phyloP scores from a whole-genome alignment of 1,139 yeast species.

The Scheffersomyces stambukii region DNA sequence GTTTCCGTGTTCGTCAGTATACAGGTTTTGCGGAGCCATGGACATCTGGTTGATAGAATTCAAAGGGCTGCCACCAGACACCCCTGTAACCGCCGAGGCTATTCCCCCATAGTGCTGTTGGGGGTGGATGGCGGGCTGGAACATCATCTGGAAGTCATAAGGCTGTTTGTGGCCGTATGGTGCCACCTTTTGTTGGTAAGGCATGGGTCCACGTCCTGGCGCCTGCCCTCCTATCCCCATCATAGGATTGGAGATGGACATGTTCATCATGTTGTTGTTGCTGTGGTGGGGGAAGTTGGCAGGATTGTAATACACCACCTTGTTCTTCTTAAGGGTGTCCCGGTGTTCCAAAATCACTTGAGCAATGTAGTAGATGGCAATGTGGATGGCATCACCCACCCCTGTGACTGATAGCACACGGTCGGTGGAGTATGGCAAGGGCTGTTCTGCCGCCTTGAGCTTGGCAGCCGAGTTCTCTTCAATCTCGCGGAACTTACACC shows the following conservation, averaged over 20 bases:
- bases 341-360: slow-evolving; percentile 62
- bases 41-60: not conserved
- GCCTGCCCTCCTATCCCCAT: slow-evolving; percentile 5
- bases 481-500: slow-evolving; percentile 72
- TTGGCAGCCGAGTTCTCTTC: slow-evolving; percentile 82
- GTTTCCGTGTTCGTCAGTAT: slow-evolving; percentile 46
- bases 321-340: slow-evolving; percentile 45
- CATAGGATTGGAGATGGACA: slow-evolving; percentile 4
- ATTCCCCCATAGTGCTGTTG: slow-evolving; percentile 24
- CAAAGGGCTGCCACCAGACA: not conserved
- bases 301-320: slow-evolving; percentile 63
- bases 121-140: slow-evolving; percentile 39
- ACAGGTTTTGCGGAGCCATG: slow-evolving; percentile 32
- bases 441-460: slow-evolving; percentile 70
- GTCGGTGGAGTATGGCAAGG: slow-evolving; percentile 78
- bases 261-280: slow-evolving; percentile 1
- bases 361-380: slow-evolving; percentile 73
- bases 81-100: slow-evolving; percentile 1
- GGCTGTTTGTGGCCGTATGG: too few species aligned
- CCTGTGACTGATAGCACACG: slow-evolving; percentile 70
- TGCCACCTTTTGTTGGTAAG: slow-evolving; percentile 8
- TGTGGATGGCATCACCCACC: slow-evolving; percentile 83
- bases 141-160: slow-evolving; percentile 41
- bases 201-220: slow-evolving; percentile 6
- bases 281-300: slow-evolving; percentile 39